These are phyloP conservation scores for Trichosanthes truncata DNA, from an alignment of 306 rosid species.

Conservation along the genomic window DNA sequence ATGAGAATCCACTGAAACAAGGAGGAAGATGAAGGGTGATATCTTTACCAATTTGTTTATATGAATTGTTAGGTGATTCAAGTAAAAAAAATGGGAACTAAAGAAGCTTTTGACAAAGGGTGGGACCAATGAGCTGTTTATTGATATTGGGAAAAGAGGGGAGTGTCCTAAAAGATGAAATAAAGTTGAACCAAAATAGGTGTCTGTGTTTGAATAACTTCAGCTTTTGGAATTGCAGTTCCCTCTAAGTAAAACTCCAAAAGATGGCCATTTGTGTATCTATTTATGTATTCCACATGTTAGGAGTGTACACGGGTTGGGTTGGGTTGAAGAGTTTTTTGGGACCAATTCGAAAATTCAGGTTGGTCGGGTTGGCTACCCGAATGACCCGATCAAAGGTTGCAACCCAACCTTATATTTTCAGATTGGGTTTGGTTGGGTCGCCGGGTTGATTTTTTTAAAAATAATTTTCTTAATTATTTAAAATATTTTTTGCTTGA, in stretches of 20 bases:
- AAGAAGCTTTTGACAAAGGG: conserved; percentile 44
- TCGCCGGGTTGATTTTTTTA: too few species aligned
- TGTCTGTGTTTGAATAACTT: conserved; percentile 30
- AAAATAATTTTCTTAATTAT: too few species aligned
- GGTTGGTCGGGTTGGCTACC: too few species aligned
- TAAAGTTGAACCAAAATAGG: conserved; percentile 30
- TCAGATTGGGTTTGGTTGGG: too few species aligned
- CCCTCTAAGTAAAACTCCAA: background rate
- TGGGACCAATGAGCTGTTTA: conserved; percentile 32
- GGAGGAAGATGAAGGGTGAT: conserved; percentile 12
- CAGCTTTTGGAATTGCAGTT: conserved; percentile 32
- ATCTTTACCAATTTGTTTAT: conserved; percentile 8
- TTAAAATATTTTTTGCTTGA: too few species aligned
- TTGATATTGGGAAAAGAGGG: conserved; percentile 33
- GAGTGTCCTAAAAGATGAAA: conserved; percentile 14
- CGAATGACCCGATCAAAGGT: too few species aligned
- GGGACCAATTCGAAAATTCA: too few species aligned
- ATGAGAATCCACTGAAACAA: conserved; percentile 8
- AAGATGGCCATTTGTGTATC: background rate
- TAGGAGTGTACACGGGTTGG: too few species aligned
- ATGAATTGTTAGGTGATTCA: conserved; percentile 17
- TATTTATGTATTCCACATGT: background rate
- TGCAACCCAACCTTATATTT: too few species aligned
- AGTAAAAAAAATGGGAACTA: conserved; percentile 22
- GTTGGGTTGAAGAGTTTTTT: too few species aligned